Conservation (phyloP, 2,329 filamentous ascomycete genomes). For the Camptophora hylomeconis region DNA sequence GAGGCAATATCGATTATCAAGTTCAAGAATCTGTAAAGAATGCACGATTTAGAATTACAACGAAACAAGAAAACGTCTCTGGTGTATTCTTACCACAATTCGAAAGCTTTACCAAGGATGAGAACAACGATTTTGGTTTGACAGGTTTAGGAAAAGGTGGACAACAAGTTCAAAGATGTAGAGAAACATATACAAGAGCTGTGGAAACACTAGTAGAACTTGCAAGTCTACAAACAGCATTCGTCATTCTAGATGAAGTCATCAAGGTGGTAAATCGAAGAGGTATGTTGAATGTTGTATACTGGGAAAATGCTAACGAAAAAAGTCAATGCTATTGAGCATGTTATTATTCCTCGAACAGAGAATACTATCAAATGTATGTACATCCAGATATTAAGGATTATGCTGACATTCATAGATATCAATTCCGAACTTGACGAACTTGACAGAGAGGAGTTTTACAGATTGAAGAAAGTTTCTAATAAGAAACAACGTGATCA, state of each 20-base stretch:
- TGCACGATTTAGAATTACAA: conserved; percentile 81
- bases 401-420: conserved; percentile 35
- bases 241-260: conserved; percentile 94
- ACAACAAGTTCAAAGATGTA: conserved; percentile 86
- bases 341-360: conserved; percentile 85
- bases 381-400: conserved; percentile 15
- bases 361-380: conserved; percentile 98
- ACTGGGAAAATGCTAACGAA: conserved; percentile 16
- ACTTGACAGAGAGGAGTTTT: conserved; percentile 95
- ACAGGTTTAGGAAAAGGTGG: conserved; percentile 94
- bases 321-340: conserved; percentile 72
- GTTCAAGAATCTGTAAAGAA: conserved; percentile 91
- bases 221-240: conserved; percentile 54
- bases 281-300: conserved; percentile 43
- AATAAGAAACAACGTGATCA: conserved; percentile 71
- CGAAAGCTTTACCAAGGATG: conserved; percentile 67
- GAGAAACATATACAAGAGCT: conserved; percentile 89
- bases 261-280: conserved; percentile 98
- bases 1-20: conserved; percentile 91
- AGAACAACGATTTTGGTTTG: conserved; percentile 87
- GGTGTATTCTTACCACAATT: conserved; percentile 90
- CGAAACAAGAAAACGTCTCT: conserved; percentile 96
- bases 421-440: conserved; percentile 98
- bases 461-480: conserved; percentile 88
- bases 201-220: conserved; percentile 67